Percentiles rank a stretch among this genome's conserved stretches.
Evolutionary conservation across 2,329 filamentous ascomycete genomes (phyloP).

Genomic region (Alternaria sp.): DNA sequence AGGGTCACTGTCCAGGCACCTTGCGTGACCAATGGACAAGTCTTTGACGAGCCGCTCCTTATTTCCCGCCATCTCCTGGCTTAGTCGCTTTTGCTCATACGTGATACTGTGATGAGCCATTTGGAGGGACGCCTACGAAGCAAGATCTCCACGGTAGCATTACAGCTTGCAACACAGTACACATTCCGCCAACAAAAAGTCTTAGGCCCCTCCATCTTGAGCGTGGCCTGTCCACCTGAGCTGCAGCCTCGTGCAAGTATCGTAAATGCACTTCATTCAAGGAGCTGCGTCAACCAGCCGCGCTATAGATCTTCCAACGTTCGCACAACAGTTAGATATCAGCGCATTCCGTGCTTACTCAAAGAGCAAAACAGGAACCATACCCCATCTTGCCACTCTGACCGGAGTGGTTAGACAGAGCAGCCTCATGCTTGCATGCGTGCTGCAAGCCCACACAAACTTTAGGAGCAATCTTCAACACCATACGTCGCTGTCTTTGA

Average conservation of each 20-base stretch:
- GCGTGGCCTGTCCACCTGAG: background rate
- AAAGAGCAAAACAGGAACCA: background rate
- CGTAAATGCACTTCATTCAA: background rate
- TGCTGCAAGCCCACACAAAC: background rate
- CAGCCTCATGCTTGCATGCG: constrained; percentile 1
- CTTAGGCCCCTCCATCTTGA: background rate
- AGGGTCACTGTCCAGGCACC: background rate
- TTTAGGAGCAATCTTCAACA: background rate
- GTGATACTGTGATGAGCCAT: background rate
- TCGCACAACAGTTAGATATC: background rate
- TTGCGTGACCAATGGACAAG: background rate
- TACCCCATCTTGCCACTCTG: background rate
- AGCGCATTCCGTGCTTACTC: background rate
- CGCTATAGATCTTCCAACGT: background rate
- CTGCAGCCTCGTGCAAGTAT: background rate
- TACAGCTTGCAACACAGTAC: background rate
- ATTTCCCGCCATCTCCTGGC: background rate
- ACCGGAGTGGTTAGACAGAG: background rate
- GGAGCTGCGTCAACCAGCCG: background rate
- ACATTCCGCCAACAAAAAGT: background rate
- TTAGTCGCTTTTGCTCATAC: background rate
- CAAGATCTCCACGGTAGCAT: background rate
- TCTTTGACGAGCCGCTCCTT: background rate
- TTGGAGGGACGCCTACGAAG: background rate
- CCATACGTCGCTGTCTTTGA: constrained; percentile 1